Evolutionary conservation across 495 filamentous ascomycete genomes (phyloP), one percentile per base, ranked within the genome.

Genomic region (Articulospora tetracladia): DNA sequence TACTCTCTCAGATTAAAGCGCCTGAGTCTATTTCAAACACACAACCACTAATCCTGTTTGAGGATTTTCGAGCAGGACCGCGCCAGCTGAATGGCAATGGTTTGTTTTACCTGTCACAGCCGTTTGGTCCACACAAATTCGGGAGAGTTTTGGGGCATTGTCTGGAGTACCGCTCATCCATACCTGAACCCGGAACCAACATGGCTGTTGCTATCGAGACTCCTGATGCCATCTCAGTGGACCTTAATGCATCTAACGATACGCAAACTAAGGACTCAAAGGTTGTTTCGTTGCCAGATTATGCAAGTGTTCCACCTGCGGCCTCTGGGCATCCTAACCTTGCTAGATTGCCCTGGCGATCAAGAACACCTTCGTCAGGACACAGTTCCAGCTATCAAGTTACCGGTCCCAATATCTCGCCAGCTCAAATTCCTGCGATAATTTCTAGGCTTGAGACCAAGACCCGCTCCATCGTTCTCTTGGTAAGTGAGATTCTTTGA

Each of bases 41-140:
- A 17, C 51, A 55, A 28, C 52, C 59, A 22, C 25, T 60, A 27
- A 48, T 60, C 26, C 20, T 60, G 6, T 60, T 60, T 24, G 58
- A 60, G 24, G 58, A 60, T 23, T 32, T 36, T 34, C 20, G 15
- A 15, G 8, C 12, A 48, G 22, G n/a, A 24, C 13, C 23, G 47
- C 41, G 44, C 15, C 24, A 26, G 1, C 20, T 8, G 7, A 22
- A 36, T 49, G 41, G 17, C n/a, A n/a, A 57, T 28, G 59, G 44
- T 4, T 26, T 56, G 3, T 50, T 51, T 25, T 50, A 36, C 36
- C 27, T 61, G n/a, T 49, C 59, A 0, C 59, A 61, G 19, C 59
- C 59, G 47, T 61, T 50, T 41, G 59, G 53, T 10, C 53, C 54
- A 8, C 59, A 62, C 15, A 62, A 62, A 23, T 19, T 61, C 13